phyloP scores from a whole-genome alignment of 306 rosid genomes.

The Alnus rubra region DNA sequence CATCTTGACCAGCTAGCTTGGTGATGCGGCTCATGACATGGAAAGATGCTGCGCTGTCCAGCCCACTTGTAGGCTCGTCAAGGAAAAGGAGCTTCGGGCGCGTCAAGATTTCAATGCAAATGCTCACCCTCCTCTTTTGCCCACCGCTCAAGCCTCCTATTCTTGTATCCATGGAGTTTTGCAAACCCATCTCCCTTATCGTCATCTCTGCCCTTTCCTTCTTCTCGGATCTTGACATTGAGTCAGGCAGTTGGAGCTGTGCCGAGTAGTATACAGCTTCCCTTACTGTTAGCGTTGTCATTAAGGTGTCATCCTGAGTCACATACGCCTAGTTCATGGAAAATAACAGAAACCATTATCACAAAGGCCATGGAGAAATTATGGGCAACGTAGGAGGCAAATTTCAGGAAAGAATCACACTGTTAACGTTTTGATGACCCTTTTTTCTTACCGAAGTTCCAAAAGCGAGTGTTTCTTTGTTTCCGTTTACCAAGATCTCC shows the following conservation, averaged over 20 bases:
- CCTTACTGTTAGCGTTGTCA: constrained; percentile 52
- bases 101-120: constrained; percentile 69
- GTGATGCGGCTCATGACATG: constrained; percentile 64
- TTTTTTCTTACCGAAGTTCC: constrained; percentile 47
- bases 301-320: constrained; percentile 63
- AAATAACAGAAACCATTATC: not conserved
- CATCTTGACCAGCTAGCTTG: constrained; percentile 38
- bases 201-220: constrained; percentile 54
- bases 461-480: constrained; percentile 49
- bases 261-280: constrained; percentile 66
- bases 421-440: too few species aligned
- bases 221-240: constrained; percentile 61
- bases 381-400: too few species aligned
- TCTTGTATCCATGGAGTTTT: constrained; percentile 52
- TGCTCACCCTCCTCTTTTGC: constrained; percentile 69
- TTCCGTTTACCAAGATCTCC: constrained; percentile 59
- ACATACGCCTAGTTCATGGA: constrained; percentile 51
- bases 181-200: constrained; percentile 65
- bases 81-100: constrained; percentile 65
- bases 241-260: constrained; percentile 56
- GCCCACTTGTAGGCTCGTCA: constrained; percentile 83
- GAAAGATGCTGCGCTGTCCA: constrained; percentile 74
- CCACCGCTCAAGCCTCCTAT: constrained; percentile 78
- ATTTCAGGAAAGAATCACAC: too few species aligned
- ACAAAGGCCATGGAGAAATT: too few species aligned